Evolutionary conservation across 176 grass and related monocot genomes (phyloP).

Genomic region (Zoysia pacifica): DNA sequence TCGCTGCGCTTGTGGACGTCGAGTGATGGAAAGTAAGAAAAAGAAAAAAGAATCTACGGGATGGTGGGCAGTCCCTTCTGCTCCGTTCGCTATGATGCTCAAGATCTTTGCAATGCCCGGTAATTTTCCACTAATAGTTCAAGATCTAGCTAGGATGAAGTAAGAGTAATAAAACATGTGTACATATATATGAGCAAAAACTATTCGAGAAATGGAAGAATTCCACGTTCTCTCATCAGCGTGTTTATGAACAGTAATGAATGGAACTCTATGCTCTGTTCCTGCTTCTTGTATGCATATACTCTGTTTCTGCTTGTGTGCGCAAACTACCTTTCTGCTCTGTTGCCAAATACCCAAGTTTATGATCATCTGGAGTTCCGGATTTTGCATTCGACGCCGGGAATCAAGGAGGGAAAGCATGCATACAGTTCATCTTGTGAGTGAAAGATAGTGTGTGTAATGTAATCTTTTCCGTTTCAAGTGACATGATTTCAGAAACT

Average conservation of each 20-base stretch:
- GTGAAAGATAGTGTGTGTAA: not conserved
- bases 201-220: slow-evolving; percentile 56
- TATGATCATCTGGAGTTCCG: not conserved
- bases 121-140: too few species aligned
- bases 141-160: not conserved
- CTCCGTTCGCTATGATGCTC: not conserved
- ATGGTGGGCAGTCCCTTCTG: not conserved
- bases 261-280: not conserved
- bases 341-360: not conserved
- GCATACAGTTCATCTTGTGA: not conserved
- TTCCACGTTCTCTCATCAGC: slow-evolving; percentile 33
- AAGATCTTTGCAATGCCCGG: slow-evolving; percentile 5
- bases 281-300: not conserved
- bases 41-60: too few species aligned
- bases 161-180: slow-evolving; percentile 41
- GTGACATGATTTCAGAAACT: too few species aligned
- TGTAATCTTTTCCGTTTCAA: too few species aligned
- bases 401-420: too few species aligned
- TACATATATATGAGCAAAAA: slow-evolving; percentile 7
- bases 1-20: slow-evolving; percentile 56
- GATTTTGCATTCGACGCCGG: not conserved
- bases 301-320: not conserved
- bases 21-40: not conserved
- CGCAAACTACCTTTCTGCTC: not conserved
- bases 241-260: too few species aligned